These are phyloP conservation scores for Panicum miliaceum DNA, from an alignment of 176 grass and related monocot genomes.

Conservation along the genomic window DNA sequence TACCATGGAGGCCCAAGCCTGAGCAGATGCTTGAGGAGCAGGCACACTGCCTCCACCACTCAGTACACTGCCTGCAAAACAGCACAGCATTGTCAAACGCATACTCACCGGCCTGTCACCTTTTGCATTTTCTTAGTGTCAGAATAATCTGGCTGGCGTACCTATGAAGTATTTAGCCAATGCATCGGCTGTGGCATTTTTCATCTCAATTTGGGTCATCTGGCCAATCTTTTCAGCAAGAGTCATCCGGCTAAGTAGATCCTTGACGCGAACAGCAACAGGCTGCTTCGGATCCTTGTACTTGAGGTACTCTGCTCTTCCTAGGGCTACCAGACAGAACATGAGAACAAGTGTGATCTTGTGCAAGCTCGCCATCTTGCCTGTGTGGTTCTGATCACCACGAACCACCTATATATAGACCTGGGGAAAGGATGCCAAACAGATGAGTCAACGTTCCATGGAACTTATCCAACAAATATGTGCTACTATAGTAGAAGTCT, in stretches of 20 bases:
- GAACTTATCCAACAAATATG: constrained; percentile 24
- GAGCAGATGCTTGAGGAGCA: constrained; percentile 65
- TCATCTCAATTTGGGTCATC: constrained; percentile 80
- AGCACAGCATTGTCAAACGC: constrained; percentile 9
- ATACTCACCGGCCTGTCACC: background rate
- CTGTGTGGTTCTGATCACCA: constrained; percentile 32
- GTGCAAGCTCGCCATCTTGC: constrained; percentile 52
- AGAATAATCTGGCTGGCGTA: background rate
- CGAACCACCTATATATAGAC: constrained; percentile 38
- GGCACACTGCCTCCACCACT: constrained; percentile 82
- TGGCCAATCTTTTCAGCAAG: constrained; percentile 86
- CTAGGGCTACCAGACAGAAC: constrained; percentile 25
- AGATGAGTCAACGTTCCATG: constrained; percentile 13
- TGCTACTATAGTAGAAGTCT: background rate
- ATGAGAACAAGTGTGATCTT: constrained; percentile 48
- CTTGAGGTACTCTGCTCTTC: constrained; percentile 43
- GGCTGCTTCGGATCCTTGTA: constrained; percentile 81
- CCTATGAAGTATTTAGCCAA: constrained; percentile 79
- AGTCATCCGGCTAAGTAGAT: constrained; percentile 70
- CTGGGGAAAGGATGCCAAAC: constrained; percentile 5
- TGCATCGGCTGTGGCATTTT: constrained; percentile 56
- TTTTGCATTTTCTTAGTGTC: background rate
- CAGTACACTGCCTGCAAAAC: constrained; percentile 67
- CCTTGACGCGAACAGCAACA: constrained; percentile 58
- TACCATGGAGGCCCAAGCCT: constrained; percentile 61